Base-by-base conservation (phyloP, 208 protist genomes). In the Strigomonas galati region DNA sequence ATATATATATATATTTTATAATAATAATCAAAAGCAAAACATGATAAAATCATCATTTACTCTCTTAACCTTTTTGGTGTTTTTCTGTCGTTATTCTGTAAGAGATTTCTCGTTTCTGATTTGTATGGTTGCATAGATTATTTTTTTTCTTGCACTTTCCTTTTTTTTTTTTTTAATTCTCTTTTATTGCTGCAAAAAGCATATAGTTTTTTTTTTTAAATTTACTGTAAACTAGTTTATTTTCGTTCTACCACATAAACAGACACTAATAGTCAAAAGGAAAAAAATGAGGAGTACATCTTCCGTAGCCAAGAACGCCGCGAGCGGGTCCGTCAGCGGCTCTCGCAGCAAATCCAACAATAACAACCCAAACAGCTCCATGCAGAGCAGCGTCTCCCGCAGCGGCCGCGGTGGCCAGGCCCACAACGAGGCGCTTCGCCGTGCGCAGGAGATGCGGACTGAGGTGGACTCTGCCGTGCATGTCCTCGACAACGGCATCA, bases 401-500 rank as follows among this genome's bases (percentile, higher is more conserved):
- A 53, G 27, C 52, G 23, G 51, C 40, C 40, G 61, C 48, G 10
- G 26, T 3, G 23, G 24, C 2, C 48, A 15, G 24, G 68, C 75
- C 1, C 81, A 80, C 21, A 78, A 79, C 2, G 85, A 91, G 10
- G 78, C 72, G 23, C 61, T 48, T 14, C 72, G 72, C 5, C 84
- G 85, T n/a, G 43, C 74, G 23, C 58, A 78, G 17, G 83, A 91
- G 4, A 17, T 81, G 46, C 67, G 72, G 12, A 55, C 52, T 24
- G 84, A 89, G 9, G 21, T 89, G 30, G 85, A 91, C 49, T 24
- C 73, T 0, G 67, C 75, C 19, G 79, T 95, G 51, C 90, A 92
- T 52, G 87, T 96, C 19, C 78, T 93, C 26, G 90, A 93, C 72
- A 85, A 85, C 26, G 87, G 87, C 26, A 82, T 94, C 7, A 90